Evolutionary conservation across 768 basidiomycete species (phyloP), one percentile per base, ranked within the genome.

Genomic region (Xerocomellus amylosporus): DNA sequence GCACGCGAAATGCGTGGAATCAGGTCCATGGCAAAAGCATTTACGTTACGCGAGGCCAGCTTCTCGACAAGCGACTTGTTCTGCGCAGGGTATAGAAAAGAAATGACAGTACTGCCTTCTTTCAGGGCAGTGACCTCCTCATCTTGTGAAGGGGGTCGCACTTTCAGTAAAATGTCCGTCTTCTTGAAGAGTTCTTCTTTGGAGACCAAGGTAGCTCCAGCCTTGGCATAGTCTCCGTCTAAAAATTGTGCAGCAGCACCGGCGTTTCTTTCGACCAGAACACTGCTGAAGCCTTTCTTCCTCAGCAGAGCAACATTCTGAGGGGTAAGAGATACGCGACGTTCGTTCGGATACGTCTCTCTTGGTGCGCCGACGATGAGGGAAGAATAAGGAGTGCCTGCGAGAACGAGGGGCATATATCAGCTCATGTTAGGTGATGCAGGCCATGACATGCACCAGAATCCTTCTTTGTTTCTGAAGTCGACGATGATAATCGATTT

Each of bases 1-100:
- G 92, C 92, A 49, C 92, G 83, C 56, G 90, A 93, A 61, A 94
- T 93, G 53, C 92, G 82, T 62, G 92, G 92, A 75, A 94, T 91
- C 81, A 87, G 83, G 66, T 94, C 92, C 92, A 94, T 94, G 51
- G 87, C 90, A 65, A 94, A 89, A 26, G 82, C 83, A 59, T 84
- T 90, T 51, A 86, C 76, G 58, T 82, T 82, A 50, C 82, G 80
- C 31, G 78, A 71, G n/a, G 85, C 80, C 58, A 93, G 74, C 46
- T 78, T 76, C 62, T 92, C 85, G 24, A 93, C 83, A 46, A 87
- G 79, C 36, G 75, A 69, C 69, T 86, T 85, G 74, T 93, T 93
- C 73, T 93, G 90, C 22, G 81, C 76, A 24, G 92, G 90, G 72
- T 92, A 89, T 62, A 94, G 70, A 70, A 94, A 89, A 8, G 90